Base-by-base conservation (phyloP, 805 yeast species). In the Yamadazyma sp. region DNA sequence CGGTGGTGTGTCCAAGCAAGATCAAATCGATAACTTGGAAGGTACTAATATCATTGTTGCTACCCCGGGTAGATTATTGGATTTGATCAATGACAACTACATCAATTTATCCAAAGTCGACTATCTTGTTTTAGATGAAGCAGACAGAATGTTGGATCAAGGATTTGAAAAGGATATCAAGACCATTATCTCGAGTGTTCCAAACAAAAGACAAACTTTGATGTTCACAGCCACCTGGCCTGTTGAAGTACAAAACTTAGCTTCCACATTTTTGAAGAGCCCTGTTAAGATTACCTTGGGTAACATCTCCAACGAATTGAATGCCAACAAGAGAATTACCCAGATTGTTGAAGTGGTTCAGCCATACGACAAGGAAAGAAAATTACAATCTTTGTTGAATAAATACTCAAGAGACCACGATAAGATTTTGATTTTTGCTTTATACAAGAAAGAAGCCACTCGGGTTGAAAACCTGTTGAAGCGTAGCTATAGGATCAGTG, bases 211-310 rank as follows among this genome's bases (percentile, higher is more conserved):
- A 67, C 98, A 91, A 64, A 93, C 99, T 0, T 73, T 93, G 47
- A 93, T 93, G 98, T 93, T 93, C 66, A 91, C 99, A 7, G 99
- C 99, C n/a, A 93, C 99, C 1, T 93, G 99, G 99, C 99, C 99
- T n/a, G 86, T 85, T 53, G 95, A 91, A 66, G 98, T 93, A 23
- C 82, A 98, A 57, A 95, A 88, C 47, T 73, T 93, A 46, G 99
- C 99, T 6, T 57, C 80, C 13, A 76, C 84, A 5, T 93, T 84
- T 64, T 85, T 93, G 95, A 77, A 74, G 15, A 48, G 60, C 19
- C 95, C 97, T n/a, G 87, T 88, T 33, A 89, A 86, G 62, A 85
- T 93, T 28, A 81, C 93, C 28, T 84, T 93, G 56, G 99, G 99
- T 54, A 84, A 93, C 61, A 78, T 95, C 48, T 30, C 38, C 6